These are phyloP conservation scores for Suillus weaverae DNA, from an alignment of 768 basidiomycete species.

Conservation along the genomic window DNA sequence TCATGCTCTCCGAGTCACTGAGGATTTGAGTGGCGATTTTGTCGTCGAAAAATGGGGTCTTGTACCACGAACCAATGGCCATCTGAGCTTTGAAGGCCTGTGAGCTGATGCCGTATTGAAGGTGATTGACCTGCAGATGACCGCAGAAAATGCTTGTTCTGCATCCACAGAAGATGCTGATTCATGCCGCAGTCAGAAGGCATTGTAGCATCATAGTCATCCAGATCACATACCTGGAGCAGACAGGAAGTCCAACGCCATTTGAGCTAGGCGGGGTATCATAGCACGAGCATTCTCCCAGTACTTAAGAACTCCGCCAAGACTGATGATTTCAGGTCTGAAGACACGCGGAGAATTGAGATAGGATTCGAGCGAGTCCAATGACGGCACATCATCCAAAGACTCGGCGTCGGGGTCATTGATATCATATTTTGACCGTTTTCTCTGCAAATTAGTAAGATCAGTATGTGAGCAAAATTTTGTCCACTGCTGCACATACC, in stretches of 20 bases:
- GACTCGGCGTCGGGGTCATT: background rate
- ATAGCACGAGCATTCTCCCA: slow-evolving; percentile 11
- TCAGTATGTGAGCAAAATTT: too few relatives aligned
- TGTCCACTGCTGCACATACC: too few relatives aligned
- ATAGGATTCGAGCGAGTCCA: slow-evolving; percentile 1
- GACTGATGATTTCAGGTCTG: too few relatives aligned
- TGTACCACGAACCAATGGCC: background rate
- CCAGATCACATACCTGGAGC: slow-evolving; percentile 18
- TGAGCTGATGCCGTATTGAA: background rate
- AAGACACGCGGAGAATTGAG: too few relatives aligned
- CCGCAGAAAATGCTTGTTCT: too few relatives aligned
- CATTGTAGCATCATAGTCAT: too few relatives aligned
- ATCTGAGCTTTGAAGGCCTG: background rate
- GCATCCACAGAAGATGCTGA: background rate
- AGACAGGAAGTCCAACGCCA: slow-evolving; percentile 29
- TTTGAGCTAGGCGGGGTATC: slow-evolving; percentile 15
- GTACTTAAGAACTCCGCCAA: slow-evolving; percentile 18
- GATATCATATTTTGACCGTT: background rate
- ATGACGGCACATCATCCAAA: background rate
- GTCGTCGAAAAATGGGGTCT: background rate
- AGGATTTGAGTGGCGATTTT: background rate
- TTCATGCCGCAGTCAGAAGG: background rate
- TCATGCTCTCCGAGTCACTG: too few relatives aligned
- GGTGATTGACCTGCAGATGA: too few relatives aligned
- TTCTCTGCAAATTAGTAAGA: background rate